phyloP scores from a whole-genome alignment of 1,284 basidiomycete species.

The Chalciporus piperatoides region DNA sequence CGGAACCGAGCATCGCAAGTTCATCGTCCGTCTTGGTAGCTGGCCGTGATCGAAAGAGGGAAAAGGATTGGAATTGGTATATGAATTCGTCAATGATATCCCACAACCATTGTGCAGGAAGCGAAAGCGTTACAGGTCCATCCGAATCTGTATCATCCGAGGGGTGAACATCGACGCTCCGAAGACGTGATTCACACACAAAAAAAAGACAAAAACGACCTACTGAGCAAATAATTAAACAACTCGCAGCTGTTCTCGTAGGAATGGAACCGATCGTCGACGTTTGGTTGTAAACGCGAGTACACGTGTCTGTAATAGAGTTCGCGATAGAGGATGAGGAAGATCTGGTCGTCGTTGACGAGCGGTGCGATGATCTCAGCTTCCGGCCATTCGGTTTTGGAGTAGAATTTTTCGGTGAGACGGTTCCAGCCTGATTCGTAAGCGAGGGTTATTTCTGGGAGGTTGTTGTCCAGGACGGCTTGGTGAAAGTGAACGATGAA shows the following conservation, averaged over 20 bases:
- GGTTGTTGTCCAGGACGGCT: constrained; percentile 82
- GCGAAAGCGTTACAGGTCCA: constrained; percentile 87
- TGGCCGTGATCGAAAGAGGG: constrained; percentile 85
- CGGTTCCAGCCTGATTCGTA: constrained; percentile 98
- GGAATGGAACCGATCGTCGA: constrained; percentile 97
- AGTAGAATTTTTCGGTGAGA: constrained; percentile 93
- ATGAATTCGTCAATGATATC: constrained; percentile 99
- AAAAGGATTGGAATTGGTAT: constrained; percentile 97
- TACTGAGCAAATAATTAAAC: constrained; percentile 90
- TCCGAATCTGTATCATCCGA: constrained; percentile 71
- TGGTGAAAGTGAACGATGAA: constrained; percentile 92
- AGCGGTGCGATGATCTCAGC: constrained; percentile 93
- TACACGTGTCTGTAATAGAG: constrained; percentile 95
- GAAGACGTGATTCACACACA: background rate
- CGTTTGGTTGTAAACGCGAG: constrained; percentile 90
- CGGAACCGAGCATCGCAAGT: constrained; percentile 67
- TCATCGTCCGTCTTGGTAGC: constrained; percentile 91
- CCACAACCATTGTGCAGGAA: constrained; percentile 98
- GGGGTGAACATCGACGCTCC: constrained; percentile 4
- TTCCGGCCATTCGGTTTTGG: constrained; percentile 96
- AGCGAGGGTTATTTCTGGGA: constrained; percentile 83
- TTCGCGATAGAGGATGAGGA: constrained; percentile 95
- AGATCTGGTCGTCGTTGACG: constrained; percentile 92
- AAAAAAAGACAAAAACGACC: no score
- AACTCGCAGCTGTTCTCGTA: constrained; percentile 99